Percentiles rank a stretch among this genome's conserved stretches.
Evolutionary conservation across 768 basidiomycete species (phyloP).

Genomic region (Naganishia kalamii): DNA sequence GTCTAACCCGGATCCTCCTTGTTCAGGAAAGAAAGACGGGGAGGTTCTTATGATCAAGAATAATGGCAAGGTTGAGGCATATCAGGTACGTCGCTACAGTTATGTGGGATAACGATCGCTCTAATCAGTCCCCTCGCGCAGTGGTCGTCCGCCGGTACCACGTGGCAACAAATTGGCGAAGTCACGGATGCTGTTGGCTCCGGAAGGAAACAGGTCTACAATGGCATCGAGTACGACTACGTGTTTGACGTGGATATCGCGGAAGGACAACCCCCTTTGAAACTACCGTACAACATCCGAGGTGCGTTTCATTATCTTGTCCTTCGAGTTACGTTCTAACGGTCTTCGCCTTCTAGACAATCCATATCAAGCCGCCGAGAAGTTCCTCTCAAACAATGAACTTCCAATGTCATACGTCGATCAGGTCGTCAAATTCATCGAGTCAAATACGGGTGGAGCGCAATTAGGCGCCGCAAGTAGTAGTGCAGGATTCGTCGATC

Average conservation of each 20-base stretch:
- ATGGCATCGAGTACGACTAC: constrained; percentile 95
- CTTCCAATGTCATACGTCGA: constrained; percentile 77
- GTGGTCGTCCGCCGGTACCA: constrained; percentile 67
- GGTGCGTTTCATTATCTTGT: constrained; percentile 52
- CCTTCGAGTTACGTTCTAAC: background rate
- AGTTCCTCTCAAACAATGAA: constrained; percentile 76
- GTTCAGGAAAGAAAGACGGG: constrained; percentile 77
- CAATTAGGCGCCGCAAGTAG: constrained; percentile 54
- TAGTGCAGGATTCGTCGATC: constrained; percentile 59
- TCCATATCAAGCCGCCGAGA: constrained; percentile 79
- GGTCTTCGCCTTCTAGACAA: constrained; percentile 59
- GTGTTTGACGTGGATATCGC: constrained; percentile 95
- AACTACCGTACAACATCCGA: constrained; percentile 83
- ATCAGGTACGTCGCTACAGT: constrained; percentile 60
- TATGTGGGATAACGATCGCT: background rate
- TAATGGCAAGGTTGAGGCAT: constrained; percentile 73
- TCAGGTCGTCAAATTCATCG: constrained; percentile 85
- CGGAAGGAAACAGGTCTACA: constrained; percentile 79
- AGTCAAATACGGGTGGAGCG: constrained; percentile 78
- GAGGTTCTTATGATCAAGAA: constrained; percentile 88
- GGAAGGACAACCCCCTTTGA: constrained; percentile 84
- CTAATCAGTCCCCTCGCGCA: constrained; percentile 39
- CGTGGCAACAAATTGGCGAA: constrained; percentile 91
- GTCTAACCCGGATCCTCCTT: background rate
- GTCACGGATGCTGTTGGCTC: constrained; percentile 91